Conservation (phyloP, 371 early-diverging fungal genomes). For the Catenaria anguillulae region DNA sequence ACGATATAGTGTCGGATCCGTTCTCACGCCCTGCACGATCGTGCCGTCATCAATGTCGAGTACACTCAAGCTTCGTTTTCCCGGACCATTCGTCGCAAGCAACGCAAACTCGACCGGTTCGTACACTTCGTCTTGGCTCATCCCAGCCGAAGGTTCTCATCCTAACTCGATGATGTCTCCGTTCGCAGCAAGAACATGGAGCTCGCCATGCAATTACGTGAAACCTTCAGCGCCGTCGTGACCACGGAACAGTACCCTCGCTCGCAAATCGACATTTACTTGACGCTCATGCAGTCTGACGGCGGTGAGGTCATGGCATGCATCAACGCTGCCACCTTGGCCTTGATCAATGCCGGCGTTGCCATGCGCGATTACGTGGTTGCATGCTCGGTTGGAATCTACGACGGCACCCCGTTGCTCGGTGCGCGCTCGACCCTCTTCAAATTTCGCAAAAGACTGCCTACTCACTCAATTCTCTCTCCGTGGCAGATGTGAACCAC, state of each 20-base stretch:
- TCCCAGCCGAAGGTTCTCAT: no score
- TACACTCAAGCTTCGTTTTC: conserved; percentile 83
- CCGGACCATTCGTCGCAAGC: conserved; percentile 67
- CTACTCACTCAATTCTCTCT: no score
- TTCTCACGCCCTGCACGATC: conserved; percentile 47
- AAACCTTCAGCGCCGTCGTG: conserved; percentile 84
- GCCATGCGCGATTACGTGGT: conserved; percentile 90
- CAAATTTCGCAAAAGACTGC: no score
- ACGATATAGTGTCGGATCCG: conserved; percentile 20
- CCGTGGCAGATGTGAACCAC: conserved; percentile 78
- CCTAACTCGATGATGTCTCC: no score
- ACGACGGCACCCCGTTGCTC: conserved; percentile 65
- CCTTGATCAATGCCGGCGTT: conserved; percentile 91
- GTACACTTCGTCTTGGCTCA: not conserved
- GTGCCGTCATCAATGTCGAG: conserved; percentile 73
- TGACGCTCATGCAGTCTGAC: conserved; percentile 83
- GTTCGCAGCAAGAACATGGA: conserved; percentile 34
- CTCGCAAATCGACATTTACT: conserved; percentile 79
- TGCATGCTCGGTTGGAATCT: conserved; percentile 85
- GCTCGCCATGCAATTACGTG: conserved; percentile 62
- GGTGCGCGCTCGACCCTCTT: no score
- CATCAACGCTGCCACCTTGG: conserved; percentile 87
- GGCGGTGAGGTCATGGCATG: conserved; percentile 75
- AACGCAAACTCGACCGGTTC: conserved; percentile 69
- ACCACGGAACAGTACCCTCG: conserved; percentile 55